Evolutionary conservation across 352 stramenopile genomes (phyloP).

Genomic region (Lagenidium giganteum): DNA sequence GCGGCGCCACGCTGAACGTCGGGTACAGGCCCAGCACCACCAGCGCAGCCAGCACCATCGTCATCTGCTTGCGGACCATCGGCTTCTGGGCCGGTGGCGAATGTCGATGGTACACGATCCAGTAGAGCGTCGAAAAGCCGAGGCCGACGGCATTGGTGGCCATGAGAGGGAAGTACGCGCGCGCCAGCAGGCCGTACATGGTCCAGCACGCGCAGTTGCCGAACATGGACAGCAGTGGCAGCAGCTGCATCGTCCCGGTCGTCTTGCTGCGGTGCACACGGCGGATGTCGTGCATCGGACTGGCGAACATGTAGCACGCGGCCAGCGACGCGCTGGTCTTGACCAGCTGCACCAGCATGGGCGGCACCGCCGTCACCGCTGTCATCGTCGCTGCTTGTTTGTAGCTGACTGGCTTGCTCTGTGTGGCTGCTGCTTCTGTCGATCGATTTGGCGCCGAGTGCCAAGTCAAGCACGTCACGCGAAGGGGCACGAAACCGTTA

Average conservation of each 20-base stretch:
- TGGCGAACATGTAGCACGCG: constrained; percentile 39
- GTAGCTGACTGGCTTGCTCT: no score
- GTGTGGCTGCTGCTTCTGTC: no score
- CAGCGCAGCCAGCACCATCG: constrained; percentile 14
- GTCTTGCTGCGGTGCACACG: constrained; percentile 24
- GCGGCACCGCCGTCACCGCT: no score
- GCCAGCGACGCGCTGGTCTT: constrained; percentile 36
- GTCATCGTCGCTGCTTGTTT: no score
- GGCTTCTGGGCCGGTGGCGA: constrained; percentile 8
- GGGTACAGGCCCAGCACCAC: constrained; percentile 24
- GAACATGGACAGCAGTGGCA: neutral
- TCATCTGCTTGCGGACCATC: constrained; percentile 21
- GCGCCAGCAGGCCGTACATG: constrained; percentile 41
- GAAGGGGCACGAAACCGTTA: no score
- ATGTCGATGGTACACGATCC: constrained; percentile 37
- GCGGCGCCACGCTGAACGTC: constrained; percentile 11
- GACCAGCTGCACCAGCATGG: constrained; percentile 24
- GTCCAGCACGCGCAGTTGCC: constrained; percentile 49
- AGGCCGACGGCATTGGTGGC: constrained; percentile 45
- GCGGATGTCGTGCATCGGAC: constrained; percentile 31
- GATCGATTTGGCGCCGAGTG: no score
- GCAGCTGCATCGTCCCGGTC: constrained; percentile 1
- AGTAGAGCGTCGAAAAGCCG: constrained; percentile 33
- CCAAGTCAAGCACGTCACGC: no score
- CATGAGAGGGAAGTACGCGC: constrained; percentile 48